These are phyloP conservation scores for Chlorella vulgaris DNA, from an alignment of 139 green algal genomes.

Conservation along the genomic window DNA sequence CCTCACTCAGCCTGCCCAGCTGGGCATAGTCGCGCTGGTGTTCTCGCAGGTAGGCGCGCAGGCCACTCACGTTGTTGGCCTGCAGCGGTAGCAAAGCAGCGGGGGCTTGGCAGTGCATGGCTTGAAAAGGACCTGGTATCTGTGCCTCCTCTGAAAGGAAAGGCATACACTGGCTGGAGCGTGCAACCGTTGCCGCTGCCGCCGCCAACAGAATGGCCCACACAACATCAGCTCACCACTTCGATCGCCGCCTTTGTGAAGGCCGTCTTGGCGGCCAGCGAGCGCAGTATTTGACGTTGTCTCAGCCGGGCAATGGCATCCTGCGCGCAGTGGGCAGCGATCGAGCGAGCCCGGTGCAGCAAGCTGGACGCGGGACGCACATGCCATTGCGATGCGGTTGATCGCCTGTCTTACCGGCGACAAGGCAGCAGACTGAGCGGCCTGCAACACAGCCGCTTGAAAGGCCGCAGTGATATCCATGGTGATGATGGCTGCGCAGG, in stretches of 20 bases:
- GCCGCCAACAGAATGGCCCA: neutral
- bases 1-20: slow-evolving; percentile 42
- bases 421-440: neutral
- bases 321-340: slow-evolving; percentile 32
- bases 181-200: neutral
- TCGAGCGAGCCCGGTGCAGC: neutral
- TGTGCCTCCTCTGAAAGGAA: neutral
- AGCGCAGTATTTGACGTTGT: slow-evolving; percentile 55
- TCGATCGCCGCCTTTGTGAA: slow-evolving; percentile 54
- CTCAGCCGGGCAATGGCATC: slow-evolving; percentile 49
- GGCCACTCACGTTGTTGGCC: slow-evolving; percentile 44
- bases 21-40: slow-evolving; percentile 58
- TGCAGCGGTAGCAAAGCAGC: slow-evolving; percentile 33
- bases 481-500: neutral
- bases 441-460: slow-evolving; percentile 9
- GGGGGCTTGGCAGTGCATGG: no score
- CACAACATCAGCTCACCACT: slow-evolving; percentile 36
- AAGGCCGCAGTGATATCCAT: slow-evolving; percentile 11
- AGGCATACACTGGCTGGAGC: neutral
- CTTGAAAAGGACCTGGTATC: no score
- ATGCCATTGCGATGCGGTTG: no score
- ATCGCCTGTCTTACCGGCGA: slow-evolving; percentile 17
- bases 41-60: slow-evolving; percentile 45
- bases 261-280: slow-evolving; percentile 42
- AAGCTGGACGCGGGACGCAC: no score